These are phyloP conservation scores for Ilyonectria mors-panacis DNA, from an alignment of 2,329 filamentous ascomycete species.

Conservation along the genomic window DNA sequence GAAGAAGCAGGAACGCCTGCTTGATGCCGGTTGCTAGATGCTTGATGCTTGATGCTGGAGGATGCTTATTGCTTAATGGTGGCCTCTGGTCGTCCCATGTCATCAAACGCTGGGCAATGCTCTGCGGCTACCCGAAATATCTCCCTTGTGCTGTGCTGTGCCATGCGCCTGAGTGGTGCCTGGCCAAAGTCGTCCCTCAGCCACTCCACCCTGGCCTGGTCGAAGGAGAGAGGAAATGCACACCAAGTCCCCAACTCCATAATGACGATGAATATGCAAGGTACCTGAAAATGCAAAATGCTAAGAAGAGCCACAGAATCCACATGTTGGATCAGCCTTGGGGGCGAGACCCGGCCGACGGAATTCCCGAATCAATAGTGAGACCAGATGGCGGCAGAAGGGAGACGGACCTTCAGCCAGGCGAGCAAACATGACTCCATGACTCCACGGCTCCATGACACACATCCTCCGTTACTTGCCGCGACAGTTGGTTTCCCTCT, in stretches of 20 bases:
- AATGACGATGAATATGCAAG: slow-evolving; percentile 17
- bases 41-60: not conserved
- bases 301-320: slow-evolving; percentile 23
- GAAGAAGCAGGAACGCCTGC: slow-evolving; percentile 36
- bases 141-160: slow-evolving; percentile 23
- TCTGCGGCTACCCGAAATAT: slow-evolving; percentile 28
- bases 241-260: slow-evolving; percentile 1
- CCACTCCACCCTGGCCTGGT: slow-evolving; percentile 26
- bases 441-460: not conserved
- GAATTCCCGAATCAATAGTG: slow-evolving; percentile 29
- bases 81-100: not conserved
- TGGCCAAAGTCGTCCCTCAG: slow-evolving; percentile 10
- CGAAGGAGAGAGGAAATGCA: slow-evolving; percentile 4
- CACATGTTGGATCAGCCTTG: slow-evolving; percentile 22
- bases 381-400: slow-evolving; percentile 28
- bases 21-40: slow-evolving; percentile 11
- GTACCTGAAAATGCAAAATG: slow-evolving; percentile 28
- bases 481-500: not conserved
- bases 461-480: not conserved
- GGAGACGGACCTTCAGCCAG: not conserved
- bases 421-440: not conserved
- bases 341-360: slow-evolving; percentile 35
- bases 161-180: slow-evolving; percentile 6
- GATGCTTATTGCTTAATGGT: not conserved
- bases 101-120: not conserved